A percentile compares a stretch with the other conserved stretches of the same genome.
phyloP scores from a whole-genome alignment of 768 basidiomycete species.

The Tulasnella sp. region DNA sequence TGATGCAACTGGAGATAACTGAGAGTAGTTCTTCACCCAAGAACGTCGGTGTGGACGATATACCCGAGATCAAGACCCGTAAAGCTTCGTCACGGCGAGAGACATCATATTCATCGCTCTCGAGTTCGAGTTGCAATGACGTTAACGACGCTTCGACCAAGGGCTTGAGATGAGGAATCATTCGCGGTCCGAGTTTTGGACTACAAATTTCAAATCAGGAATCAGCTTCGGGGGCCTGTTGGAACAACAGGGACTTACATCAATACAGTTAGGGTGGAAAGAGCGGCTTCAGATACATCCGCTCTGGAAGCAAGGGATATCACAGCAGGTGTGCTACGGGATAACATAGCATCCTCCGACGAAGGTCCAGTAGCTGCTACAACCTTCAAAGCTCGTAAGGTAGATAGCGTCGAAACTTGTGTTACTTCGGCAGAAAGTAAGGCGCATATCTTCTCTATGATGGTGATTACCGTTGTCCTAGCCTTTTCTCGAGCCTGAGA shows the following conservation, averaged over 20 bases:
- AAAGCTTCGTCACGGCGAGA: slow-evolving; percentile 29
- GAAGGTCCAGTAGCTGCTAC: slow-evolving; percentile 44
- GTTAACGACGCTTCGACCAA: slow-evolving; percentile 48
- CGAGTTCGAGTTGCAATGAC: slow-evolving; percentile 17
- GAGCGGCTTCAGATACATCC: too few species aligned
- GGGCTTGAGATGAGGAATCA: slow-evolving; percentile 72
- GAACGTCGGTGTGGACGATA: slow-evolving; percentile 70
- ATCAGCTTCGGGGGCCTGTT: background rate
- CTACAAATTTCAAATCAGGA: slow-evolving; percentile 29
- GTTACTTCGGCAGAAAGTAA: background rate
- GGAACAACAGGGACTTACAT: slow-evolving; percentile 34
- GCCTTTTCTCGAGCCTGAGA: slow-evolving; percentile 41
- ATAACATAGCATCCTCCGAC: slow-evolving; percentile 55
- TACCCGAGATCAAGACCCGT: slow-evolving; percentile 49
- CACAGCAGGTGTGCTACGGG: slow-evolving; percentile 45
- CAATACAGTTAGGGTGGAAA: slow-evolving; percentile 46
- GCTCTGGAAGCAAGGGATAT: too few species aligned
- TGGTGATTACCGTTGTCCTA: slow-evolving; percentile 37
- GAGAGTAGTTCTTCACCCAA: slow-evolving; percentile 53
- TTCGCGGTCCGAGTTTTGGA: slow-evolving; percentile 64
- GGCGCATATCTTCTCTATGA: slow-evolving; percentile 34
- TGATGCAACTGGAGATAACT: slow-evolving; percentile 27
- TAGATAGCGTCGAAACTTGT: background rate
- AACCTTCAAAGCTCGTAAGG: slow-evolving; percentile 37
- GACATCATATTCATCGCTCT: background rate